Base-by-base conservation (phyloP, 164 flowering plant genomes). In the Protea cynaroides region DNA sequence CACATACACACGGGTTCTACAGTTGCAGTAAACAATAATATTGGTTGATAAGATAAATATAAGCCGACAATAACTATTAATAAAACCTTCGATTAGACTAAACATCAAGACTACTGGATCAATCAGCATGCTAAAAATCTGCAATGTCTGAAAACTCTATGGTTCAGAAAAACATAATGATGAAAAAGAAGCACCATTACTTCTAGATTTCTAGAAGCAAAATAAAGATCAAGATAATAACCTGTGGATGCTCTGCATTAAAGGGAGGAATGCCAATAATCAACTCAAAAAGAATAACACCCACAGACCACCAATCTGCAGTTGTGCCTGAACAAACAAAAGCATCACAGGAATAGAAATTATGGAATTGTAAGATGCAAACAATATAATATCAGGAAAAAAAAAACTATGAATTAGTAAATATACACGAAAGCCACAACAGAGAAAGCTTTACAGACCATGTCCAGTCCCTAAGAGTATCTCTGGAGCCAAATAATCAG, bases 221-320 rank as follows among this genome's bases (percentile, higher is more conserved):
- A 12, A 40, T 40, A 12, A 18, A 49, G 34, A 29, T 29, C 34
- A 49, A 15, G 52, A 58, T 23, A 55, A 9, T 64, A 55, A 95
- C 99, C 96, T 95, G 96, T 64, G 99, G 99, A 83, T 89, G 99
- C 67, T 89, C 97, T 19, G 99, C 99, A 71, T 95, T 95, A 77
- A 94, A 94, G 57, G 99, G 99, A 38, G 99, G 99, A 71, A 94
- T 89, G 13, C 99, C 99, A 62, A 94, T 94, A 74, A 94, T 83
- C 65, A 94, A 65, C 73, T 94, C 99, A 79, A 94, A 94, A 47
- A 94, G 81, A 69, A 94, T 91, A 74, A 94, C 86, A 47, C 99
- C 99, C 49, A 94, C 96, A 74, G 99, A 94, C 99, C 99, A 94
- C 99, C 99, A 94, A 86, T 94, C 99, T 7, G 97, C 99, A 71